These are phyloP conservation scores for Ascodesmis nigricans DNA, from an alignment of 495 filamentous ascomycete genomes.

Conservation along the genomic window DNA sequence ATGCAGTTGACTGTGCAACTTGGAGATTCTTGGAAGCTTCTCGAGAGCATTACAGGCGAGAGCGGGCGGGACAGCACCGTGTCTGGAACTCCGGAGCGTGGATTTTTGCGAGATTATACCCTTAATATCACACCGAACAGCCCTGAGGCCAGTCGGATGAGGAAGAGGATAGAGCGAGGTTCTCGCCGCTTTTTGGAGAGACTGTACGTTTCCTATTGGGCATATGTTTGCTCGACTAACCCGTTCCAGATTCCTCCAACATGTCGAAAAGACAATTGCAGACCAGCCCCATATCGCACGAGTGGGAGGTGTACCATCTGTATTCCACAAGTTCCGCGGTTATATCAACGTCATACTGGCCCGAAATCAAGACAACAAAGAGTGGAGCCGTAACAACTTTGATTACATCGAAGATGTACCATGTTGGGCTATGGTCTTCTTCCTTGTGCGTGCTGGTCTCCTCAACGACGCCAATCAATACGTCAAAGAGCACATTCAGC, in stretches of 20 bases:
- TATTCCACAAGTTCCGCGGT: constrained; percentile 72
- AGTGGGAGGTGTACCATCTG: constrained; percentile 68
- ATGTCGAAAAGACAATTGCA: constrained; percentile 49
- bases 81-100: constrained; percentile 15
- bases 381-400: constrained; percentile 20
- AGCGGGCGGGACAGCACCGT: constrained; percentile 16
- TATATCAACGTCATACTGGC: constrained; percentile 37
- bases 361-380: constrained; percentile 12
- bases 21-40: constrained; percentile 20
- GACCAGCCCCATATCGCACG: constrained; percentile 76
- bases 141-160: constrained; percentile 12
- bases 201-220: constrained; percentile 8
- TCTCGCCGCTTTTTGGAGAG: constrained; percentile 19
- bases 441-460: constrained; percentile 68
- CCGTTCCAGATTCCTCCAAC: constrained; percentile 36
- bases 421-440: constrained; percentile 86
- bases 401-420: constrained; percentile 19
- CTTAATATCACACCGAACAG: constrained; percentile 13
- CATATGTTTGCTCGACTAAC: constrained; percentile 2
- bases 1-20: constrained; percentile 21
- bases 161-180: constrained; percentile 19
- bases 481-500: constrained; percentile 47
- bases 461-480: constrained; percentile 67
- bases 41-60: constrained; percentile 15
- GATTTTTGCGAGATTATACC: constrained; percentile 18